Evolutionary conservation across 2,329 filamentous ascomycete genomes (phyloP), one percentile per base, ranked within the genome.

Genomic region (Aspergillus chevalieri): DNA sequence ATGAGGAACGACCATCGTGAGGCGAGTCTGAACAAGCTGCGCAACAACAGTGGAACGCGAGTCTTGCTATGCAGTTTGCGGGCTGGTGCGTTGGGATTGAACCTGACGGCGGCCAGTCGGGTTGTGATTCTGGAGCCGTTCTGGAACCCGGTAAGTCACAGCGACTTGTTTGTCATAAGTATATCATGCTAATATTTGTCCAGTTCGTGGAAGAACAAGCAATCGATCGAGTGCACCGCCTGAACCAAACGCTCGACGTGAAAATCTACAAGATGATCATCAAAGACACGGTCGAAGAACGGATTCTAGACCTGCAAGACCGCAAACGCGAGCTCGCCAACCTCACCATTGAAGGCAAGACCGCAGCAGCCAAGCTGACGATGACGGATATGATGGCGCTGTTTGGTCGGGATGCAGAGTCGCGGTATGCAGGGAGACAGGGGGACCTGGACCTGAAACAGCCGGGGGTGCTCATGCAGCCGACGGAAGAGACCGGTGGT

Each of bases 191-290:
- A 47, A 57, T 34, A 10, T 12, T 43, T 43, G 46, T 49, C n/a
- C 58, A 88, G 81, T 98, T 98, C 64, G 89, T 98, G 30, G 93
- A 98, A 75, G 93, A 98, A 68, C 93, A 98, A 76, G 93, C 93
- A 44, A 98, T 98, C 59, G 93, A 98, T 70, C 89, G 93, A 48
- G 93, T 98, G 22, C 93, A 98, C 67, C 89, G 93, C n/a, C 85
- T 98, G 47, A 97, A 95, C 38, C 93, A 98, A 71, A 96, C 89
- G 1, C 80, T 92, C 38, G 91, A 97, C 64, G 93, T 98, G 30
- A 83, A 92, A 49, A 89, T 98, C 55, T 98, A 95, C 77, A 94
- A 93, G 62, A 82, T 98, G 61, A 95, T 90, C 2, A 85, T 98
- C 53, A 81, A 82, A 57, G 79, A 86, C 57, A 91, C 87, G 0